Percentiles rank a stretch among this genome's conserved stretches.
These are phyloP conservation scores for Zygoascus flipseniorum DNA, from an alignment of 805 yeast genomes.

Conservation along the genomic window DNA sequence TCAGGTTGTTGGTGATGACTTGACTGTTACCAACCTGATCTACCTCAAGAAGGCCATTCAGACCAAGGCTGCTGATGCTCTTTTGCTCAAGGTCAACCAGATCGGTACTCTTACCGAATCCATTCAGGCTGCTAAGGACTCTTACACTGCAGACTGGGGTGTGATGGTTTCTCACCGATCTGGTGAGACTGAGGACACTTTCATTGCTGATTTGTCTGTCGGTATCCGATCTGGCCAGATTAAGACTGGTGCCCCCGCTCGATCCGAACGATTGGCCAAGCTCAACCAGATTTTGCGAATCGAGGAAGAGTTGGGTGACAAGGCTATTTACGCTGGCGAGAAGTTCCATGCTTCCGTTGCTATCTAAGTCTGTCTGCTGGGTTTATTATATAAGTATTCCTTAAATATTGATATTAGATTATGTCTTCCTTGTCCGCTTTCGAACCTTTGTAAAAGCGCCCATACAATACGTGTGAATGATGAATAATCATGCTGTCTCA, in stretches of 20 bases:
- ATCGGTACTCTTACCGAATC: conserved; percentile 96
- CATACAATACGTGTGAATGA: no score
- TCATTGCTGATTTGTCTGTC: conserved; percentile 95
- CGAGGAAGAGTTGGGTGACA: conserved; percentile 97
- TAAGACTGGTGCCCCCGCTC: conserved; percentile 99
- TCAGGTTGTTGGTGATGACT: conserved; percentile 96
- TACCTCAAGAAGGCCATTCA: conserved; percentile 95
- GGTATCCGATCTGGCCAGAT: conserved; percentile 98
- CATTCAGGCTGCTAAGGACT: conserved; percentile 91
- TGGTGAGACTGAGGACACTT: conserved; percentile 98
- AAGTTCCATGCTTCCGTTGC: conserved; percentile 56
- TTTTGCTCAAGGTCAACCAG: conserved; percentile 97
- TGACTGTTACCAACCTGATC: conserved; percentile 95
- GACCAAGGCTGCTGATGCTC: conserved; percentile 90
- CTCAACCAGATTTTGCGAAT: conserved; percentile 97
- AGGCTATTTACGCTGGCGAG: conserved; percentile 92
- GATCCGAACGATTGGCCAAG: conserved; percentile 99
- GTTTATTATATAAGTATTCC: neutral
- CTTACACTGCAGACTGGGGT: conserved; percentile 97
- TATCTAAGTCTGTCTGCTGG: conserved; percentile 19
- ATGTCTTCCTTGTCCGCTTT: no score
- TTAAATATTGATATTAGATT: neutral
- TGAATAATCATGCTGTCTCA: neutral
- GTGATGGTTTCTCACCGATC: conserved; percentile 99
- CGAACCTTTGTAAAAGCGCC: no score